Conservation (phyloP, 1,284 basidiomycete species). For the Trametes sp. region DNA sequence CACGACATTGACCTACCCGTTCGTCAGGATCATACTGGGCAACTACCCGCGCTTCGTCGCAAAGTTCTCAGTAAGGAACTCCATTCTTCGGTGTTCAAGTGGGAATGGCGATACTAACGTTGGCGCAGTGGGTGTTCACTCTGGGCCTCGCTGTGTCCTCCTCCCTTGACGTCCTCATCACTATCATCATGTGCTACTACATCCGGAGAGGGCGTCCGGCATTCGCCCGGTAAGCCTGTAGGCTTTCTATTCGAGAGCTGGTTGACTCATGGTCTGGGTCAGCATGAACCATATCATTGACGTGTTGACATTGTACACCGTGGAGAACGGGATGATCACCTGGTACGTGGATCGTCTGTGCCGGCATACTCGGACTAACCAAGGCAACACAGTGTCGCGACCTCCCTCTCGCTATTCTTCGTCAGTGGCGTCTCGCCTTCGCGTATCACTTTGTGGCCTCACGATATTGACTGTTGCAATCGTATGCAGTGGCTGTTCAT, state of each 20-base stretch:
- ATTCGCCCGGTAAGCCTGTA: slow-evolving; percentile 26
- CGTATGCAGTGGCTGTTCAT: slow-evolving; percentile 33
- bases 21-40: slow-evolving; percentile 20
- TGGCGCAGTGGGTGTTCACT: slow-evolving; percentile 32
- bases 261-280: not conserved
- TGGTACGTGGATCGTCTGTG: slow-evolving; percentile 24
- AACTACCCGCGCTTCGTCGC: slow-evolving; percentile 22
- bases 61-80: slow-evolving; percentile 19
- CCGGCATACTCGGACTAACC: not conserved
- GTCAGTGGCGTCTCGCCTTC: slow-evolving; percentile 22
- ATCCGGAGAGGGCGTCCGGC: slow-evolving; percentile 27
- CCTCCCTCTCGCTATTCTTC: slow-evolving; percentile 33
- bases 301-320: slow-evolving; percentile 29
- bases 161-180: slow-evolving; percentile 32
- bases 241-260: not conserved
- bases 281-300: slow-evolving; percentile 35
- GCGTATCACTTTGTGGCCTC: too few relatives aligned
- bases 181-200: slow-evolving; percentile 32
- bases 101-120: not conserved
- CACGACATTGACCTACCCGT: not conserved
- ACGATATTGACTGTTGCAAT: not conserved
- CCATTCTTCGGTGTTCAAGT: not conserved
- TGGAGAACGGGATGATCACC: slow-evolving; percentile 35
- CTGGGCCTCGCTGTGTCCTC: slow-evolving; percentile 35
- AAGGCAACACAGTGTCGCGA: slow-evolving; percentile 26